These are phyloP conservation scores for Pythium dissimile DNA, from an alignment of 352 stramenopile species.

Conservation along the genomic window DNA sequence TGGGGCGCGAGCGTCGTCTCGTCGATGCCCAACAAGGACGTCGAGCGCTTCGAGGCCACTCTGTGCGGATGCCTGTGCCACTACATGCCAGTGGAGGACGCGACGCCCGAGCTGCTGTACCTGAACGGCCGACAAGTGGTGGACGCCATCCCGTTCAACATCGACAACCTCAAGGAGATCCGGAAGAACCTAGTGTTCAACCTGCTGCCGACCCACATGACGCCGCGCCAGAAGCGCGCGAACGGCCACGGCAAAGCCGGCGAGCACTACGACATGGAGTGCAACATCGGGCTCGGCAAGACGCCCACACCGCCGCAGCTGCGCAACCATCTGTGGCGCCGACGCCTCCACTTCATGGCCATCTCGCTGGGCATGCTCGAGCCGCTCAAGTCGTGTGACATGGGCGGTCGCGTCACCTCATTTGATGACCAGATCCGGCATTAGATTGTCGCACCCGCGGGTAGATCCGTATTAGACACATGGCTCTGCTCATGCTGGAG, in stretches of 20 bases:
- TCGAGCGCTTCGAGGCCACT: slow-evolving; percentile 46
- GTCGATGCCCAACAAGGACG: slow-evolving; percentile 43
- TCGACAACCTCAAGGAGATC: slow-evolving; percentile 27
- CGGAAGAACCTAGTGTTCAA: slow-evolving; percentile 37
- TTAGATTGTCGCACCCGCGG: no score
- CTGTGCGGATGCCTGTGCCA: slow-evolving; percentile 67
- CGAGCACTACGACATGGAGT: slow-evolving; percentile 51
- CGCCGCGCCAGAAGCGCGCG: slow-evolving; percentile 32
- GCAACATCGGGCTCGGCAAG: slow-evolving; percentile 44
- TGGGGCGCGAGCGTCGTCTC: slow-evolving; percentile 61
- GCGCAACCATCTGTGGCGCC: slow-evolving; percentile 33
- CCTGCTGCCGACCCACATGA: slow-evolving; percentile 42
- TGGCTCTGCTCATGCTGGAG: no score
- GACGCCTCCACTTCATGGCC: slow-evolving; percentile 42
- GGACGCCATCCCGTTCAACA: slow-evolving; percentile 40
- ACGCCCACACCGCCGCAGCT: slow-evolving; percentile 28
- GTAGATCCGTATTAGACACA: no score
- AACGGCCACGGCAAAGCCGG: slow-evolving; percentile 13
- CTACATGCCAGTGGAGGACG: slow-evolving; percentile 33
- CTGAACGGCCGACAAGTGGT: slow-evolving; percentile 54
- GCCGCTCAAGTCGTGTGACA: slow-evolving; percentile 38
- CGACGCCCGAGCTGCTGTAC: slow-evolving; percentile 43
- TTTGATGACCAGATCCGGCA: slow-evolving; percentile 9
- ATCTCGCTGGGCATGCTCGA: slow-evolving; percentile 43
- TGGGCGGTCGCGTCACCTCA: slow-evolving; percentile 15